Conservation (phyloP, 2,329 filamentous ascomycete genomes). For the Alternaria dauci region DNA sequence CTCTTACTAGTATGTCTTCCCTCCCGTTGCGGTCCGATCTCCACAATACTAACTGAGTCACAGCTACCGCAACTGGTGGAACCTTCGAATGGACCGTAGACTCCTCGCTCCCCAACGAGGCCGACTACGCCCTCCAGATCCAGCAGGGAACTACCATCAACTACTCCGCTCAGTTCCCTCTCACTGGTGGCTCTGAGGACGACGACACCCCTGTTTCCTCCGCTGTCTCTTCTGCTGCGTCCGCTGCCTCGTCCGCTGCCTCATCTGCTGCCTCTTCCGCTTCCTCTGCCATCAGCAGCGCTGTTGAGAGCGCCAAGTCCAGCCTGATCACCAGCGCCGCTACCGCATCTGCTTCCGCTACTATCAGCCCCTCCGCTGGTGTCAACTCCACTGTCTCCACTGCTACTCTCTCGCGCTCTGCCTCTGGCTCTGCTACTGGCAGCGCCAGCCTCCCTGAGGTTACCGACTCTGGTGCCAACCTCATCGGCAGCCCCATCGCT, state of each 20-base stretch:
- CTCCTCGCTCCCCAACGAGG: slow-evolving; percentile 52
- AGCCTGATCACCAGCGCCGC: slow-evolving; percentile 35
- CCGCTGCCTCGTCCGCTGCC: slow-evolving; percentile 31
- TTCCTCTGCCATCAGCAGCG: slow-evolving; percentile 22
- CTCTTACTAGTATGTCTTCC: slow-evolving; percentile 58
- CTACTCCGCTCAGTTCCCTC: slow-evolving; percentile 63
- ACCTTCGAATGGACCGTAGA: slow-evolving; percentile 62
- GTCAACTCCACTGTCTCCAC: slow-evolving; percentile 40
- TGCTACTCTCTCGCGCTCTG: slow-evolving; percentile 34
- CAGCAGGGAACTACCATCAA: slow-evolving; percentile 61
- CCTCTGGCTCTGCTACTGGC: slow-evolving; percentile 25
- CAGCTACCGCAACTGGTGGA: slow-evolving; percentile 56
- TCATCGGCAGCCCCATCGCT: slow-evolving; percentile 49
- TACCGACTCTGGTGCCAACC: slow-evolving; percentile 37
- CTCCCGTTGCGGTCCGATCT: not conserved
- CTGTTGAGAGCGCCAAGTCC: slow-evolving; percentile 20
- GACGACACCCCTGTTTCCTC: slow-evolving; percentile 29
- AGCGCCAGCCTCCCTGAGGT: slow-evolving; percentile 22
- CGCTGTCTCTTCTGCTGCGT: slow-evolving; percentile 18
- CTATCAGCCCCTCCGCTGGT: slow-evolving; percentile 25
- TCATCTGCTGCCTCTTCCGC: not conserved
- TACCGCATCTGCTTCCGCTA: slow-evolving; percentile 38
- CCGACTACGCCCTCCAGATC: slow-evolving; percentile 68
- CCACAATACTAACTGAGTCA: slow-evolving; percentile 19
- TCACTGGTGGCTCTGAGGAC: slow-evolving; percentile 43